Conservation (phyloP, 2,329 filamentous ascomycete species). For the Corinectria fuckeliana region DNA sequence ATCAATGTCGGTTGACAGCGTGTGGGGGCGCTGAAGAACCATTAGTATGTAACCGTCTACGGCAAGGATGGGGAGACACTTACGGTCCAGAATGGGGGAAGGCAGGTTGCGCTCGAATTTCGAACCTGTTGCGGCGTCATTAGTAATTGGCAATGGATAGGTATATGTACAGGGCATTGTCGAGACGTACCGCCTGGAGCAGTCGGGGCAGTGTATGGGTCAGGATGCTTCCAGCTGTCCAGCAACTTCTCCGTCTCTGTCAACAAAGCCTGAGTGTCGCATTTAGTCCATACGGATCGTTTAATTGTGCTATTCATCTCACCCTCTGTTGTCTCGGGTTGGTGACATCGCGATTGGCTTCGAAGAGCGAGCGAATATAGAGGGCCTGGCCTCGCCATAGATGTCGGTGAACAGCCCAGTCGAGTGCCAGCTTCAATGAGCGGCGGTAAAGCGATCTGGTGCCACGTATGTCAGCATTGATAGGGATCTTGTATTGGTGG, state of each 20-base stretch:
- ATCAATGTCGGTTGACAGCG: constrained; percentile 36
- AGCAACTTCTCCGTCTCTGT: constrained; percentile 87
- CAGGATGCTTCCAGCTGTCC: constrained; percentile 96
- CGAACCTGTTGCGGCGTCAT: constrained; percentile 65
- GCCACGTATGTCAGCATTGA: constrained; percentile 25
- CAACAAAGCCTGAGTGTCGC: constrained; percentile 70
- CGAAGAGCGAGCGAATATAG: constrained; percentile 94
- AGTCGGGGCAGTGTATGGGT: constrained; percentile 87
- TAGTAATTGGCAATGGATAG: constrained; percentile 8
- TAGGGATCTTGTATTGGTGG: not conserved
- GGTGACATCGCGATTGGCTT: constrained; percentile 85
- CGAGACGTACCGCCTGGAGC: constrained; percentile 81
- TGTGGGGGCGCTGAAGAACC: constrained; percentile 38
- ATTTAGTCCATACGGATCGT: constrained; percentile 10
- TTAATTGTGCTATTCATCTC: constrained; percentile 39
- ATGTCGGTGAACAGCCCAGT: constrained; percentile 93
- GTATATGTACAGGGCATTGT: not conserved
- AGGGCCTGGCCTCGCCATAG: constrained; percentile 95
- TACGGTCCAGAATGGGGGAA: constrained; percentile 79
- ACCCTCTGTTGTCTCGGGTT: constrained; percentile 89
- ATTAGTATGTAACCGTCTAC: constrained; percentile 16
- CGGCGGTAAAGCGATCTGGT: constrained; percentile 82
- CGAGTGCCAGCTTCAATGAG: constrained; percentile 88
- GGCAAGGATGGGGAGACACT: constrained; percentile 48
- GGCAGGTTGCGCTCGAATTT: constrained; percentile 97